These are phyloP conservation scores for Schizophyllum amplum DNA, from an alignment of 1,284 basidiomycete genomes.

Conservation along the genomic window DNA sequence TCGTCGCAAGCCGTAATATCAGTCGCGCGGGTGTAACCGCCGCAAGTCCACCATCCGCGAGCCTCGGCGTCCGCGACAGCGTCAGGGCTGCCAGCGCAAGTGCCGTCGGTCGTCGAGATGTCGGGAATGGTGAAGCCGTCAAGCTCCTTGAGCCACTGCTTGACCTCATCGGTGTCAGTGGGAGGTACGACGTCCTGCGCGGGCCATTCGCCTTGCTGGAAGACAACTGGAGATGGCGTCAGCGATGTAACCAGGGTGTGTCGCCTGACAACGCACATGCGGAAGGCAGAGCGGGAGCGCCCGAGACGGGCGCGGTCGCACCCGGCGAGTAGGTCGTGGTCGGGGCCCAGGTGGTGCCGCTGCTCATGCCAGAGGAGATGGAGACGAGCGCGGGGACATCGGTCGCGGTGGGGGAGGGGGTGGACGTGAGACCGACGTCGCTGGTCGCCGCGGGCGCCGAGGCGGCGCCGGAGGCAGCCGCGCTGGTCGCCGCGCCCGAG, in stretches of 20 bases:
- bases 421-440: conserved; percentile 6
- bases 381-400: conserved; percentile 46
- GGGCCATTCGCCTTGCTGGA: conserved; percentile 50
- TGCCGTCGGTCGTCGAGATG: conserved; percentile 20
- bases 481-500: conserved; percentile 20
- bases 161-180: conserved; percentile 54
- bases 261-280: conserved; percentile 38
- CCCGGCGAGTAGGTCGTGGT: conserved; percentile 51
- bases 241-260: not conserved
- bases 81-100: conserved; percentile 7
- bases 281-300: conserved; percentile 57
- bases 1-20: conserved; percentile 66
- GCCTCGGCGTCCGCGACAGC: conserved; percentile 49
- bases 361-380: conserved; percentile 63
- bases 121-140: conserved; percentile 66
- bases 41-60: conserved; percentile 86
- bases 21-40: conserved; percentile 61
- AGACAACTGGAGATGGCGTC: conserved; percentile 35
- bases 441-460: conserved; percentile 13
- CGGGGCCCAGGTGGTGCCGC: conserved; percentile 40
- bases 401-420: not conserved
- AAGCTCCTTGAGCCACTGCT: conserved; percentile 70
- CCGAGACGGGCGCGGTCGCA: conserved; percentile 48
- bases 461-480: conserved; percentile 19
- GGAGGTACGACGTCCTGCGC: conserved; percentile 39